Base-by-base conservation (phyloP, 768 basidiomycete species). In the Chalciporus chontae region DNA sequence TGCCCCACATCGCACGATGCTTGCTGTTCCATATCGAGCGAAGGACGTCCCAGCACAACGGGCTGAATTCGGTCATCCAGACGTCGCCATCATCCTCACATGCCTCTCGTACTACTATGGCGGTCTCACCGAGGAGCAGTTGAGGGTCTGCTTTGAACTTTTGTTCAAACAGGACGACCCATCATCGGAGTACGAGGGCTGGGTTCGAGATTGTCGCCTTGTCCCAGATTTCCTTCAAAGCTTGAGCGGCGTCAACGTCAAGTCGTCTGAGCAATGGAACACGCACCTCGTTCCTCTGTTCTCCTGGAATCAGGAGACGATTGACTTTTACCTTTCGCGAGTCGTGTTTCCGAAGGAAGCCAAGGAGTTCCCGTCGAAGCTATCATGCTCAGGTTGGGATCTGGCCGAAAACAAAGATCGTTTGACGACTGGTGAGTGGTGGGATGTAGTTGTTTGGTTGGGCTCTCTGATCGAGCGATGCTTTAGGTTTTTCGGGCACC, bases 41-140 rank as follows among this genome's bases (percentile, higher is more conserved):
- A 26, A 78, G 53, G 79, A 80, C 42, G 63, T 72, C 5, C 78
- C 79, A 0, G 64, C 75, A 13, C 51, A 62, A 11, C 64, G 71
- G 24, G 71, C 78, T 32, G 77, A 80, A 42, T 80, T 80, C 40
- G 76, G 75, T 5, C 79, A 80, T 54, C 79, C 78, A 0, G 79
- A 81, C 19, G 65, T 78, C 5, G 68, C 71, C 0, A 63, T 80
- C 43, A 48, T 64, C 11, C 60, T 80, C 45, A 79, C 78, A 0
- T 79, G 72, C 45, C 59, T 80, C 26, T 69, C 68, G 1, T 80
- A 79, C 47, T 79, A 79, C 44, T 79, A 79, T 42, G 60, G 61
- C 1, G 79, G 80, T 8, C 64, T 80, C 7, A 66, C 59, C 1
- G 50, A 66, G 10, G 47, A 64, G 1, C 76, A 81, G 41, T 47